Percentiles rank a stretch among this genome's conserved stretches.
Conservation (phyloP, 768 basidiomycete species). For the Psilocybe subaeruginosa region DNA sequence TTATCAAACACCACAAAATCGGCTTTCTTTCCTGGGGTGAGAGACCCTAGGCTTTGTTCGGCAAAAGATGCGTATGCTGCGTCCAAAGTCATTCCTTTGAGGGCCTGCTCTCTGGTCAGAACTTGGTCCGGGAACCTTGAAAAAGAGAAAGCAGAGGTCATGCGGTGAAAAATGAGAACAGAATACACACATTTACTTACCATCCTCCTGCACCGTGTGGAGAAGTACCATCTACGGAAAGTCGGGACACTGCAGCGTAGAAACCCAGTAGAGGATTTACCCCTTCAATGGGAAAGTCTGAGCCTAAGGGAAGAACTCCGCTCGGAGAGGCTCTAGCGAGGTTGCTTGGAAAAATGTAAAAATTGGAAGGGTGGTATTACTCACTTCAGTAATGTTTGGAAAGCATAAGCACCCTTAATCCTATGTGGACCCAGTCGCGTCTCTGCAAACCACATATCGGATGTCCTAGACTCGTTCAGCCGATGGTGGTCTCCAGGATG, state of each 20-base stretch:
- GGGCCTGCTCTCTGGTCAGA: conserved; percentile 79
- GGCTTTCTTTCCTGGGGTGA: conserved; percentile 78
- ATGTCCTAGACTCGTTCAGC: conserved; percentile 52
- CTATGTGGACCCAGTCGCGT: conserved; percentile 77
- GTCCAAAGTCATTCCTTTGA: conserved; percentile 90
- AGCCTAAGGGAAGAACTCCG: conserved; percentile 78
- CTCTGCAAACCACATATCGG: conserved; percentile 94
- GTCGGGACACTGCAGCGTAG: conserved; percentile 84
- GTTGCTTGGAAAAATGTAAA: neutral
- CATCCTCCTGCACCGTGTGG: conserved; percentile 87
- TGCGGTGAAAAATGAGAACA: neutral
- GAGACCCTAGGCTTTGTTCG: conserved; percentile 71
- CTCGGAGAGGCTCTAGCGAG: conserved; percentile 39
- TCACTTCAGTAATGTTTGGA: conserved; percentile 74
- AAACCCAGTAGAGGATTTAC: conserved; percentile 90
- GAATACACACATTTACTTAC: conserved; percentile 42
- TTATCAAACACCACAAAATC: conserved; percentile 86
- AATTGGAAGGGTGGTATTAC: neutral
- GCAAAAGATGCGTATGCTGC: conserved; percentile 88
- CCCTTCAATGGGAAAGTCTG: conserved; percentile 93
- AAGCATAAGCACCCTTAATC: conserved; percentile 90
- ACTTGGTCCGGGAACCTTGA: conserved; percentile 74
- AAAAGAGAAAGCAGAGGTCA: neutral
- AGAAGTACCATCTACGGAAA: conserved; percentile 68
- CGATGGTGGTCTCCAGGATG: neutral